Evolutionary conservation across 2,329 filamentous ascomycete genomes (phyloP).

Genomic region (Fusarium guadeloupense): DNA sequence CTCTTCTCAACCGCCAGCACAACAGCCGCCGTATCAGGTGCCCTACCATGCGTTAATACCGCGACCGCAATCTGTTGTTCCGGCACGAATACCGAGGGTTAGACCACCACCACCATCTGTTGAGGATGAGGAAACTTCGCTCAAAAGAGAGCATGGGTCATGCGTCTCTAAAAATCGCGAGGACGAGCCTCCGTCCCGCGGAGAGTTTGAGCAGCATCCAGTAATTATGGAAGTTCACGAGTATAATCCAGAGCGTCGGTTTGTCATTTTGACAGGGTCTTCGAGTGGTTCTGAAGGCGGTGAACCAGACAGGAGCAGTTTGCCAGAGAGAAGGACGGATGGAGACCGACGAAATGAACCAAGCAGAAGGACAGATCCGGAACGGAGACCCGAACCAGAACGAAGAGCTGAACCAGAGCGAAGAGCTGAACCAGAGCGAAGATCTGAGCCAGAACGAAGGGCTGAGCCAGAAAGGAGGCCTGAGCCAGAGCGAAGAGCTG

Average conservation of each 20-base stretch:
- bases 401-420: not conserved
- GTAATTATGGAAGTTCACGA: slow-evolving; percentile 71
- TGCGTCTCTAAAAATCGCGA: slow-evolving; percentile 42
- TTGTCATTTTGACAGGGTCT: slow-evolving; percentile 63
- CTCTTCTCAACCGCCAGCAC: slow-evolving; percentile 24
- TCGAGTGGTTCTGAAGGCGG: slow-evolving; percentile 38
- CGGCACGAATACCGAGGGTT: slow-evolving; percentile 38
- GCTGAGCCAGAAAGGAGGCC: slow-evolving; percentile 3
- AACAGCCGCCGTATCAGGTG: slow-evolving; percentile 29
- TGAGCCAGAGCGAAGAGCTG: slow-evolving; percentile 1
- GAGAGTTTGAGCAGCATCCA: slow-evolving; percentile 73
- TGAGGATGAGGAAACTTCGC: slow-evolving; percentile 72
- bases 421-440: slow-evolving; percentile 3
- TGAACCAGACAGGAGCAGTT: slow-evolving; percentile 32
- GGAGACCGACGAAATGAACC: slow-evolving; percentile 7
- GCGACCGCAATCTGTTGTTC: slow-evolving; percentile 24
- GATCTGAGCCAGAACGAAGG: slow-evolving; percentile 1
- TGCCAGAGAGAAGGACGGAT: slow-evolving; percentile 9
- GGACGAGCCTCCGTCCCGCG: slow-evolving; percentile 69
- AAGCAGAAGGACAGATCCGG: slow-evolving; percentile 3
- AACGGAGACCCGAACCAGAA: slow-evolving; percentile 36
- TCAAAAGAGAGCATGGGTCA: slow-evolving; percentile 68
- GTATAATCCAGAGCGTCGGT: slow-evolving; percentile 70
- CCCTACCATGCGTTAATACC: slow-evolving; percentile 30
- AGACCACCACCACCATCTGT: slow-evolving; percentile 71